phyloP scores from a whole-genome alignment of 75 land plant genomes.

The Picea sitchensis region DNA sequence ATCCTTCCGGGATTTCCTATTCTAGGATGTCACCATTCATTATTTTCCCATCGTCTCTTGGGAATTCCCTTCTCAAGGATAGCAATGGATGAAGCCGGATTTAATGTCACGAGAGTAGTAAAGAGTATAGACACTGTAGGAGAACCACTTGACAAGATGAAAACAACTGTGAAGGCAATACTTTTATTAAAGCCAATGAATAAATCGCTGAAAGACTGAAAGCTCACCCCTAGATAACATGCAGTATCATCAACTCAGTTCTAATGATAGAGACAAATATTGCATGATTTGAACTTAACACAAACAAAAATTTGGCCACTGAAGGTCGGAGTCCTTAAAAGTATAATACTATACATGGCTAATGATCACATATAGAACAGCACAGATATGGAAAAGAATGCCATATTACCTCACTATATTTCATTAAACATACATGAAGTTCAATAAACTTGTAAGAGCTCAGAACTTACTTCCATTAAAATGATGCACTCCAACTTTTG shows the following conservation, averaged over 20 bases:
- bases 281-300: background rate
- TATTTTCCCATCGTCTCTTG: too few relatives aligned
- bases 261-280: background rate
- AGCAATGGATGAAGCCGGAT: too few relatives aligned
- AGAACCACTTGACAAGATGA: too few relatives aligned
- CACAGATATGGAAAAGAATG: background rate
- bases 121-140: too few relatives aligned
- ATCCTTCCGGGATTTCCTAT: too few relatives aligned
- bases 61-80: too few relatives aligned
- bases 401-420: background rate
- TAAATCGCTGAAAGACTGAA: background rate
- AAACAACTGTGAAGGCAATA: too few relatives aligned
- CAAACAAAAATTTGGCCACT: background rate
- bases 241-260: background rate
- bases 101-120: too few relatives aligned
- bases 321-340: background rate
- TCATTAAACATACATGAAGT: background rate
- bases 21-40: too few relatives aligned
- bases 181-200: background rate
- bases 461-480: conserved; percentile 62
- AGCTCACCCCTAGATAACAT: background rate
- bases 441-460: background rate
- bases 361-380: background rate
- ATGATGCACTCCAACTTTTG: conserved; percentile 62
- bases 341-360: background rate